These are phyloP conservation scores for Capsella bursapastoris DNA, from an alignment of 345 rosid species.

Conservation along the genomic window DNA sequence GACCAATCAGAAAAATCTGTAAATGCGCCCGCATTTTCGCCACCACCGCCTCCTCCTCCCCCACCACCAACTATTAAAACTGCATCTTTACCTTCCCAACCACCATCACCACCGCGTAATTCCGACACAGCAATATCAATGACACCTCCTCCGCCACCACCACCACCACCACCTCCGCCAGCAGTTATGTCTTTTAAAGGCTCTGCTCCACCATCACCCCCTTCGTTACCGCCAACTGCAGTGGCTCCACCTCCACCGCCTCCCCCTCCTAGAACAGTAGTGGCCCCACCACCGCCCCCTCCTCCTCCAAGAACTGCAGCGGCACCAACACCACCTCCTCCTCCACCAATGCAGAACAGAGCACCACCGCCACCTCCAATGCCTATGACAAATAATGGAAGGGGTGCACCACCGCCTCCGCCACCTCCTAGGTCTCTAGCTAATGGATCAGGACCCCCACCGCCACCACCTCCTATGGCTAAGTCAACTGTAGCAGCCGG, in stretches of 20 bases:
- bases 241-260: slow-evolving; percentile 29
- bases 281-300: slow-evolving; percentile 32
- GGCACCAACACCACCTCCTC: slow-evolving; percentile 39
- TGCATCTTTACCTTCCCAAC: background rate
- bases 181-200: background rate
- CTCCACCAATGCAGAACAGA: slow-evolving; percentile 21
- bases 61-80: slow-evolving; percentile 13
- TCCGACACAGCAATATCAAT: background rate
- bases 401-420: slow-evolving; percentile 50
- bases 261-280: slow-evolving; percentile 27
- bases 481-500: slow-evolving; percentile 44
- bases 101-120: slow-evolving; percentile 12
- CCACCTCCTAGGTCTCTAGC: slow-evolving; percentile 45
- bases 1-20: slow-evolving; percentile 7
- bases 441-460: slow-evolving; percentile 60
- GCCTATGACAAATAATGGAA: background rate
- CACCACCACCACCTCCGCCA: slow-evolving; percentile 14
- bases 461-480: slow-evolving; percentile 64
- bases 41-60: slow-evolving; percentile 31
- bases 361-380: slow-evolving; percentile 39
- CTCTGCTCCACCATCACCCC: slow-evolving; percentile 33
- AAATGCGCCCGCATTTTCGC: background rate
- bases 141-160: slow-evolving; percentile 30
- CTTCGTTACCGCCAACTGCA: background rate
- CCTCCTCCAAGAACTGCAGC: slow-evolving; percentile 18